Conservation (phyloP, 768 basidiomycete species). For the Phanerochaete carnosa region DNA sequence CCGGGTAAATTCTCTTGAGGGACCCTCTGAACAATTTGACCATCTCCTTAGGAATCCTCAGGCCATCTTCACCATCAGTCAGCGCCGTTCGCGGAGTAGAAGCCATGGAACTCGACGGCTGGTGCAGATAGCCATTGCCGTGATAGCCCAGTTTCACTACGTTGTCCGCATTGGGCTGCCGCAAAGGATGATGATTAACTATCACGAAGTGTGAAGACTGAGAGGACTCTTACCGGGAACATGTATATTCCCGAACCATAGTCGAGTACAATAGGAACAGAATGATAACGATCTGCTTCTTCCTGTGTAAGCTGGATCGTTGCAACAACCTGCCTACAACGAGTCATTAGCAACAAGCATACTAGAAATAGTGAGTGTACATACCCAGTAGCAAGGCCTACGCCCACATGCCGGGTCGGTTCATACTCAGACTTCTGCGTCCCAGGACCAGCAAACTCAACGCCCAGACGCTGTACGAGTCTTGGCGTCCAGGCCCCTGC, state of each 20-base stretch:
- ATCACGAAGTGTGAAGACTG: background rate
- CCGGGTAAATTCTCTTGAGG: conserved; percentile 66
- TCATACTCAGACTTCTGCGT: background rate
- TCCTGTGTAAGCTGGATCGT: conserved; percentile 70
- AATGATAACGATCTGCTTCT: conserved; percentile 60
- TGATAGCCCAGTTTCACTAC: conserved; percentile 82
- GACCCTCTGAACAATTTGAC: conserved; percentile 47
- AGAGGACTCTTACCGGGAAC: conserved; percentile 60
- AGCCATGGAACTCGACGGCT: conserved; percentile 34
- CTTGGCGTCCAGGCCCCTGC: conserved; percentile 81
- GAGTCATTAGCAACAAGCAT: background rate
- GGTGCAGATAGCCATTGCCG: conserved; percentile 63
- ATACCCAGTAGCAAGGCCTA: conserved; percentile 80
- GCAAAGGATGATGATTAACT: background rate
- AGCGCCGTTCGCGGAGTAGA: conserved; percentile 78
- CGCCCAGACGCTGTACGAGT: background rate
- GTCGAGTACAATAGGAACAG: conserved; percentile 70
- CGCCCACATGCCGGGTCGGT: background rate
- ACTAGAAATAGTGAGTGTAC: conserved; percentile 12
- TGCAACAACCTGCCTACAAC: conserved; percentile 69
- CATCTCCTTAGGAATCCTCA: conserved; percentile 61
- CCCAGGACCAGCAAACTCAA: background rate
- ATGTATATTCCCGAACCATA: conserved; percentile 74
- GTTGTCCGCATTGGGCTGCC: conserved; percentile 63
- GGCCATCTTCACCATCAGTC: conserved; percentile 52